phyloP scores from a whole-genome alignment of 345 rosid genomes.

The Moricandia arvensis region DNA sequence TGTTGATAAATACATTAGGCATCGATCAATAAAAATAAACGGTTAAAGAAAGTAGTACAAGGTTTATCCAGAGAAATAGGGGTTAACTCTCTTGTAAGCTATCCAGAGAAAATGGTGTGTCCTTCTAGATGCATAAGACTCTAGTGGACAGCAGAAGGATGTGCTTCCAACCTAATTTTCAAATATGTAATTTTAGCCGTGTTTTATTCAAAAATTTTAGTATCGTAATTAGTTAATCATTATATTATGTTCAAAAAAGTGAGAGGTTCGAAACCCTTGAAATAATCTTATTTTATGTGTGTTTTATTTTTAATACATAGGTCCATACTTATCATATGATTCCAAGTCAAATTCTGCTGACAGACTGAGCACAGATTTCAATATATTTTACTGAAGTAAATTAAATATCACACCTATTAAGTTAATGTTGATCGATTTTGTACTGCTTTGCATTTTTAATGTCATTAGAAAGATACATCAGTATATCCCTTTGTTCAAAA shows the following conservation, averaged over 20 bases:
- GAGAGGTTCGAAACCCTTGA: too few species aligned
- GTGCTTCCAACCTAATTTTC: too few species aligned
- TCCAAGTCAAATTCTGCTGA: too few species aligned
- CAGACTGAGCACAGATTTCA: slow-evolving; percentile 23
- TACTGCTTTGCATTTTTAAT: slow-evolving; percentile 1
- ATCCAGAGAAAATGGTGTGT: slow-evolving; percentile 21
- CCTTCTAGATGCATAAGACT: neutral
- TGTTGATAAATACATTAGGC: neutral
- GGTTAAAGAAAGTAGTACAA: slow-evolving; percentile 1
- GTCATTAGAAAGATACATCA: neutral
- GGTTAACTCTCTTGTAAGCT: neutral
- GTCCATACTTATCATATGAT: too few species aligned
- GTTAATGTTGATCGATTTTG: slow-evolving; percentile 4
- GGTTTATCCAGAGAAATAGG: neutral
- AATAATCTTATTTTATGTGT: too few species aligned
- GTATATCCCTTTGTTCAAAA: neutral
- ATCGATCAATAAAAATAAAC: neutral
- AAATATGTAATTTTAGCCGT: too few species aligned
- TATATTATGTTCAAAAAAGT: too few species aligned
- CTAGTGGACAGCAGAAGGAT: too few species aligned
- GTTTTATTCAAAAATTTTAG: too few species aligned
- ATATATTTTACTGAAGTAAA: neutral
- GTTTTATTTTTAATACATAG: too few species aligned
- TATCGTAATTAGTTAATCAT: too few species aligned
- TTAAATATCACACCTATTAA: neutral